Evolutionary conservation across 495 filamentous ascomycete species (phyloP), one percentile per base, ranked within the genome.

Genomic region (Neurospora tetrasperma): DNA sequence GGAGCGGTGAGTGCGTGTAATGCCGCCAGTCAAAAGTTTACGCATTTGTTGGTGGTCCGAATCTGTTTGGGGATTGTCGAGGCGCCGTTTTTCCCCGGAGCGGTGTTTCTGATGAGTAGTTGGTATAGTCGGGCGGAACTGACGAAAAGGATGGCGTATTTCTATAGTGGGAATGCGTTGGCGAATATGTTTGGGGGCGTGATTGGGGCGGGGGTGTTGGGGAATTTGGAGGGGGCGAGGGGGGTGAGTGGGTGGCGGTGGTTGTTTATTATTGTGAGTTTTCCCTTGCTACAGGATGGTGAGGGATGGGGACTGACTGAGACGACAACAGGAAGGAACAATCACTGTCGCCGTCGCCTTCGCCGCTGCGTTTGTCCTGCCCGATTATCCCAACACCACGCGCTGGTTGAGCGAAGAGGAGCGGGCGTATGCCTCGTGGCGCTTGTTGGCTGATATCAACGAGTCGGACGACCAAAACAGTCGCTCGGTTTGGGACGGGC

Each of bases 31-130:
- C 79, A 83, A 5, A 90, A 81, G 69, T 91, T 85, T 73, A 79
- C 81, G 20, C 86, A 88, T 11, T 81, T 91, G 38, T 78, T 91
- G 8, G 86, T 83, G 0, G 84, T 88, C 70, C 84, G 89, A 14
- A 90, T 91, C 81, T 91, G 68, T 84, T 84, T 92, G 4, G 89
- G 90, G 71, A 87, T 91, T 44, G 84, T 86, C 39, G 87, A 89
- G 76, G 86, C 88, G 0, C 85, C 86, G 0, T 88, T 87, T 72
- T 89, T 86, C 72, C 79, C 82, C 3, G 85, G 83, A 0, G 84
- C 83, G 12, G 74, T 88, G 31, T 86, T 84, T 48, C 72, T 87
- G 0, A 85, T 88, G 82, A 85, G 83, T 20, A 82, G 81, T 42
- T 88, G 85, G 85, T 86, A 88, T 54, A 86, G 81, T 1, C 78